These are phyloP conservation scores for Phaffia australis DNA, from an alignment of 768 basidiomycete genomes.

Conservation along the genomic window DNA sequence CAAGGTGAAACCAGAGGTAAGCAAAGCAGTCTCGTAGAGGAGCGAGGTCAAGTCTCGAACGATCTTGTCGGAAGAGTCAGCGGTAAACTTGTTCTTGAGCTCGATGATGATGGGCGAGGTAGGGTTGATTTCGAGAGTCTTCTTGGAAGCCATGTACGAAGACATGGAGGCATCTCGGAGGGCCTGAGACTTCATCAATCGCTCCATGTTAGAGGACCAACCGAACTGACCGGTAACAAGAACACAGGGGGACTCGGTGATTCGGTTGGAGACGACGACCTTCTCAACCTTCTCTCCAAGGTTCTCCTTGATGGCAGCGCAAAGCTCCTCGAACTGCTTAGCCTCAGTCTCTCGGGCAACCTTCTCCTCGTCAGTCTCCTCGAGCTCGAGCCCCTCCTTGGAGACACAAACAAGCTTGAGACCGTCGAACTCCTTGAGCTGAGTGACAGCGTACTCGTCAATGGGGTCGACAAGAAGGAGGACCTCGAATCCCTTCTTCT, in stretches of 20 bases:
- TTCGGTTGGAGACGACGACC: conserved; percentile 94
- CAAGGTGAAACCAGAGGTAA: conserved; percentile 59
- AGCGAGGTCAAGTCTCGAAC: conserved; percentile 93
- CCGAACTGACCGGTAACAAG: conserved; percentile 98
- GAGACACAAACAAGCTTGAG: conserved; percentile 96
- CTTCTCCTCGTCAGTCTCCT: conserved; percentile 99
- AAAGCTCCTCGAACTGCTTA: conserved; percentile 72
- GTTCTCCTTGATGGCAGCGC: conserved; percentile 91
- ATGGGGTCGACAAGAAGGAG: conserved; percentile 96
- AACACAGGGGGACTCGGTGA: conserved; percentile 90
- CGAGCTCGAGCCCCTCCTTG: conserved; percentile 97
- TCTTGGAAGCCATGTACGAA: conserved; percentile 97
- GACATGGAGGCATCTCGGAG: conserved; percentile 95
- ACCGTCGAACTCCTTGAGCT: conserved; percentile 97
- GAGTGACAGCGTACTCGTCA: conserved; percentile 96
- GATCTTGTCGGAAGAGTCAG: conserved; percentile 98
- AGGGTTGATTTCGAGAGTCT: conserved; percentile 92
- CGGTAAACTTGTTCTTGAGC: conserved; percentile 84
- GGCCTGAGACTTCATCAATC: conserved; percentile 99
- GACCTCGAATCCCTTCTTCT: conserved; percentile 99
- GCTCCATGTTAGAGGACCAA: conserved; percentile 99
- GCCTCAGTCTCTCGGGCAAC: conserved; percentile 72
- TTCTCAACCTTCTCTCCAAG: conserved; percentile 99
- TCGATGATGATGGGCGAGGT: conserved; percentile 87
- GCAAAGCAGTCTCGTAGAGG: conserved; percentile 87